Evolutionary conservation across 495 filamentous ascomycete species (phyloP).

Genomic region (Saxophila tyrrhenica): DNA sequence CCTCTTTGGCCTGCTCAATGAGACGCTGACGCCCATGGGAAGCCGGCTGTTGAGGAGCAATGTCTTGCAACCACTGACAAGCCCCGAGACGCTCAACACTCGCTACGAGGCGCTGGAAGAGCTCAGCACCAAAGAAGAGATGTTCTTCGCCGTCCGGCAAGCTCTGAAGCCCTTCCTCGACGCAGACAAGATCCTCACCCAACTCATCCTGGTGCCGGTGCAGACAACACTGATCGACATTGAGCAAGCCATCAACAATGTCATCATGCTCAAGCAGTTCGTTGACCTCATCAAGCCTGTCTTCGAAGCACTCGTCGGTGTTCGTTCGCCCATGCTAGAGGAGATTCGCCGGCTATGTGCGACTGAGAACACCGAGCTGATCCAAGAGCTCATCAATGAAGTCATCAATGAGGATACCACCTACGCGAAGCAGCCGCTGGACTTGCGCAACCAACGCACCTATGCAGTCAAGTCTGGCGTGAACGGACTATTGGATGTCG

Average conservation of each 20-base stretch:
- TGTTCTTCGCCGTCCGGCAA: conserved; percentile 65
- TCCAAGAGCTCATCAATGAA: conserved; percentile 52
- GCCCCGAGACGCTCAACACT: conserved; percentile 45
- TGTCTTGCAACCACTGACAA: conserved; percentile 81
- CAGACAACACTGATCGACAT: conserved; percentile 53
- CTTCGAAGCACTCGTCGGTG: conserved; percentile 53
- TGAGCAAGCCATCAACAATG: conserved; percentile 73
- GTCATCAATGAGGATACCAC: conserved; percentile 72
- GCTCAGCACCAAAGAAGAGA: conserved; percentile 69
- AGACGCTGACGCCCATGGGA: conserved; percentile 81
- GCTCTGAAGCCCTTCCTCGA: conserved; percentile 66
- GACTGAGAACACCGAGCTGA: conserved; percentile 44
- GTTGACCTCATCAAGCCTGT: conserved; percentile 55
- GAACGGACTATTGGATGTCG: conserved; percentile 77
- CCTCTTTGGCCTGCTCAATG: conserved; percentile 73
- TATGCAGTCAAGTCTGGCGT: conserved; percentile 88
- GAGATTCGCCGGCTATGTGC: conserved; percentile 59
- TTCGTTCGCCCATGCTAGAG: conserved; percentile 52
- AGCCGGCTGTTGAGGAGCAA: conserved; percentile 66
- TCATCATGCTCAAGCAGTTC: conserved; percentile 78
- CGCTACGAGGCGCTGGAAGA: conserved; percentile 81
- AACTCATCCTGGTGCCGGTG: conserved; percentile 59
- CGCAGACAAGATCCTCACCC: conserved; percentile 53
- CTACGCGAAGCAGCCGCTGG: conserved; percentile 69
- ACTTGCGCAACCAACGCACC: conserved; percentile 80